Base-by-base conservation (phyloP, 257 asterid species). In the Plantago elongata region DNA sequence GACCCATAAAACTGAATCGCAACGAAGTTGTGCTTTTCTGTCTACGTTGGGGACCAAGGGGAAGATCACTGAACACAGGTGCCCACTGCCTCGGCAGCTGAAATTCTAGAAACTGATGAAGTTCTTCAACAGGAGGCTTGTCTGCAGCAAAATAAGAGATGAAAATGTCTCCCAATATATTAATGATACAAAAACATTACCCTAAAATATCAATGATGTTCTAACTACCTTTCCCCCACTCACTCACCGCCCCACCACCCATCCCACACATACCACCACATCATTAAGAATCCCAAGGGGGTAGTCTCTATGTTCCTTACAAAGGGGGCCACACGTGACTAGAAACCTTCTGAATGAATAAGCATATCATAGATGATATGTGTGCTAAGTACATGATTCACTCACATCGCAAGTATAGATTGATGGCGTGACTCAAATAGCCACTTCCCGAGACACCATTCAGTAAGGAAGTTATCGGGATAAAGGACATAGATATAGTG, bases 51-150 rank as follows among this genome's bases (percentile, higher is more conserved):
- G 99, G 99, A 71, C 97, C 99, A 66, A 93, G 91, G 37, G 99
- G 96, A 74, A 93, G 97, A 67, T 93, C 96, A 51, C 89, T 79
- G 65, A 87, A 93, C 47, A 93, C 84, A 52, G 99, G 99, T 47
- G 99, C 99, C 99, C 99, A 92, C 73, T 87, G 97, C 77, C 97
- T 74, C 46, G 99, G 99, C 73, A 89, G 84, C 78, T 93, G 99
- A 80, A 93, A 93, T 73, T 93, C 99, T 70, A 93, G 79, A 81
- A 93, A 93, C 75, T 93, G 99, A 69, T 93, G 88, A 72, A 93
- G 97, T 80, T 93, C 97, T 75, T 93, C 97, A 62, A 93, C 81
- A n/a, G 97, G 99, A 12, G 99, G 99, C 78, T 93, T 93, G 78
- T 93, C 99, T 93, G 84, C 79, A 77, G 55, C 56, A 54, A 46